Evolutionary conservation across 2,329 filamentous ascomycete species (phyloP).

Genomic region (Teratosphaeria viscida): DNA sequence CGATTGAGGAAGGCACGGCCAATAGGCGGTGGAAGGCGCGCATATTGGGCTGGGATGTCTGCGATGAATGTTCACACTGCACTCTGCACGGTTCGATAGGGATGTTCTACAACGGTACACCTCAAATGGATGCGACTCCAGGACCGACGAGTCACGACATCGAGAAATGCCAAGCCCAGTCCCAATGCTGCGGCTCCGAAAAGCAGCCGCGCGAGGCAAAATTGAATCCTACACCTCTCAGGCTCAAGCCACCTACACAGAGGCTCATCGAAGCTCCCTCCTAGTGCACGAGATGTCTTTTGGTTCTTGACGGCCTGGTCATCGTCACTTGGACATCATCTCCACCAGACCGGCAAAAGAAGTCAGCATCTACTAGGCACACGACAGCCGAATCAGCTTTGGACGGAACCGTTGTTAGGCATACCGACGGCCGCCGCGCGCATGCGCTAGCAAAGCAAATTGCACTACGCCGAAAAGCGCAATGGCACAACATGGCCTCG

Average conservation of each 20-base stretch:
- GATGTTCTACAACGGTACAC: background rate
- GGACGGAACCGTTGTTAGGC: background rate
- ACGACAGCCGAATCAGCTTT: background rate
- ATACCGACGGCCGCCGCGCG: background rate
- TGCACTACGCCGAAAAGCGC: background rate
- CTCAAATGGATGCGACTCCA: background rate
- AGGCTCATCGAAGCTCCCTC: background rate
- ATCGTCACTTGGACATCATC: background rate
- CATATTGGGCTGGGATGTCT: slow-evolving; percentile 8
- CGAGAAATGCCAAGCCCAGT: background rate
- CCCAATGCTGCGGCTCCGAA: background rate
- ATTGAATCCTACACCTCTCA: background rate
- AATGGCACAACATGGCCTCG: background rate
- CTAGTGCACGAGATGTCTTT: background rate
- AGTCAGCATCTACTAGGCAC: background rate
- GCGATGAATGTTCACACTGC: background rate
- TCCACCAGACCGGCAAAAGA: background rate
- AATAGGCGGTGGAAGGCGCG: slow-evolving; percentile 18
- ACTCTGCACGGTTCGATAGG: background rate
- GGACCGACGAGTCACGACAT: background rate
- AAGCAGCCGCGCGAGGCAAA: background rate
- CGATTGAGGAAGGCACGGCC: slow-evolving; percentile 24
- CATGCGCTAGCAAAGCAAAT: background rate
- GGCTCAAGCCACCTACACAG: background rate
- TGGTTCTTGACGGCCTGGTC: background rate